A percentile compares a stretch with the other conserved stretches of the same genome.
Conservation (phyloP, 352 stramenopile species). For the Aphanomyces euteiches region DNA sequence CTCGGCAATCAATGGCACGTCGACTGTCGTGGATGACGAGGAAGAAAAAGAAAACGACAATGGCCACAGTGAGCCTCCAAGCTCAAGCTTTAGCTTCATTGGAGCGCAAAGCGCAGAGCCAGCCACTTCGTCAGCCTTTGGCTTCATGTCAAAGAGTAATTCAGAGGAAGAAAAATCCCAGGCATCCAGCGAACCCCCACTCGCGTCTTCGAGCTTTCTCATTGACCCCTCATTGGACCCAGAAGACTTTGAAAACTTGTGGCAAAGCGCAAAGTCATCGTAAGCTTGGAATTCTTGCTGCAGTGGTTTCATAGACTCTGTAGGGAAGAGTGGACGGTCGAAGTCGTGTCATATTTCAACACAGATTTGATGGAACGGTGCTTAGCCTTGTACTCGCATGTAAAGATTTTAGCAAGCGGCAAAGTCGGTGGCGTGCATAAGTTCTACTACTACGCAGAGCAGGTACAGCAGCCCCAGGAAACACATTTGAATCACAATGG, state of each 20-base stretch:
- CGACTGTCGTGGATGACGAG: conserved; percentile 31
- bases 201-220: conserved; percentile 16
- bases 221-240: conserved; percentile 21
- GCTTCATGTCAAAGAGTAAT: conserved; percentile 56
- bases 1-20: conserved; percentile 41
- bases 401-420: conserved; percentile 64
- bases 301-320: neutral
- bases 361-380: conserved; percentile 51
- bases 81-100: conserved; percentile 55
- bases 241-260: conserved; percentile 29
- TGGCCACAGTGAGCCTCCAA: neutral
- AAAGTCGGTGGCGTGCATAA: conserved; percentile 75
- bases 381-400: conserved; percentile 52
- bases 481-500: neutral
- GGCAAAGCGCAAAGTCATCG: conserved; percentile 26
- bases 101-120: conserved; percentile 6
- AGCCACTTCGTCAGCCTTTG: conserved; percentile 57
- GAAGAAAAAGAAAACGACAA: conserved; percentile 50
- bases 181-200: conserved; percentile 35
- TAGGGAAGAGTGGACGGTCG: conserved; percentile 31
- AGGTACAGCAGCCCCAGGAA: conserved; percentile 41
- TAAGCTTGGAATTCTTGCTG: neutral
- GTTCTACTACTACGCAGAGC: conserved; percentile 73
- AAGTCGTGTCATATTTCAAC: conserved; percentile 38
- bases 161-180: conserved; percentile 31